Base-by-base conservation (phyloP, 805 yeast genomes). In the Maudiozyma turicensis region DNA sequence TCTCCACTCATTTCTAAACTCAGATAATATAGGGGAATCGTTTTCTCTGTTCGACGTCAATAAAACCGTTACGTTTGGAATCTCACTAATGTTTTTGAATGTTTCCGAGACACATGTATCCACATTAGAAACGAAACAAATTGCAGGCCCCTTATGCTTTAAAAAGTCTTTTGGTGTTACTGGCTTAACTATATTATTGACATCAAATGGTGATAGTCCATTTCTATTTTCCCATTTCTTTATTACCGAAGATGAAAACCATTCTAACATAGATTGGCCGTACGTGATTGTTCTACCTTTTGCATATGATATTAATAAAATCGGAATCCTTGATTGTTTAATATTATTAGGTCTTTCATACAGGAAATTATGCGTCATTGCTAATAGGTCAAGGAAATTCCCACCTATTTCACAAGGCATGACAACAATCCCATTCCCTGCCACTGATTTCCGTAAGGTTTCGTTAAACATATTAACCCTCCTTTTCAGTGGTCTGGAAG, bases 231-330 rank as follows among this genome's bases (percentile, higher is more conserved):
- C 95, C 91, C 96, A 89, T 43, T 81, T 84, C 56, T 85, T 84
- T 29, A 86, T 77, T n/a, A 89, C 75, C n/a, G 82, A 75, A 0
- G 91, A 78, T 0, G 95, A 81, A 89, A 93, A 84, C 98, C 98
- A 93, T 69, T 93, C 99, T 31, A 91, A 68, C 83, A 93, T 85
- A 49, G 89, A 84, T 11, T 87, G 78, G 0, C 97, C 96, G 60
- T 85, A 87, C 29, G 84, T 76, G 49, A 93, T 65, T 4, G 84
- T 75, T 58, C 91, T 81, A 3, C 88, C 79, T 29, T 93, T 95
- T 0, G 89, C 81, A 57, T 80, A 82, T 3, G 95, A 80, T n/a
- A 86, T 68, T 50, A 88, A 73, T 34, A 86, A 70, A 8, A 93
- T 81, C 0, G 96, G 96, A 10, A 82, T 76, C 34, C 72, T 72